Evolutionary conservation across 352 stramenopile genomes (phyloP).

Genomic region (Pythium guiyangense): DNA sequence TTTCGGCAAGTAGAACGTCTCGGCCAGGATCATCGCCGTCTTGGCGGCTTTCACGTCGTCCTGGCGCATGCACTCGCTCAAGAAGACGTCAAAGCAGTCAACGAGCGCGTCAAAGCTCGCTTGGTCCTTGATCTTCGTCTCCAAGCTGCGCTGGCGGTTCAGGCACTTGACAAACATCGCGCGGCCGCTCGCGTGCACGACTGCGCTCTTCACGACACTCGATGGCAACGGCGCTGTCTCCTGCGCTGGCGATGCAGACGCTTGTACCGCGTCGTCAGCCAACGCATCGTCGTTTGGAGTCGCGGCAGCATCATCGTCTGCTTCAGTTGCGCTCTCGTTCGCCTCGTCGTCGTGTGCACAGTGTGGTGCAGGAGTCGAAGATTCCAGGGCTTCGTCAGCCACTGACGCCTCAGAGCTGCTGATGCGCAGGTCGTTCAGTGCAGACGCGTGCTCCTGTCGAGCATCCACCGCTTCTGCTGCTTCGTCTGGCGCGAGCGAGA

Average conservation of each 20-base stretch:
- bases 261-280: neutral
- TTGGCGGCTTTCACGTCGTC: conserved; percentile 84
- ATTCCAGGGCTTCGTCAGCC: neutral
- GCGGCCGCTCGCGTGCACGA: conserved; percentile 31
- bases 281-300: neutral
- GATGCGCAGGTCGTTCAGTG: neutral
- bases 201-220: conserved; percentile 20
- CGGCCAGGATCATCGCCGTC: conserved; percentile 84
- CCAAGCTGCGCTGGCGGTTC: conserved; percentile 75
- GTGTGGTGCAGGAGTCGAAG: neutral
- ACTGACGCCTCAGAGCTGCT: neutral
- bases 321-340: no score
- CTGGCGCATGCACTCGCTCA: conserved; percentile 68
- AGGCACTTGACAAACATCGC: conserved; percentile 78
- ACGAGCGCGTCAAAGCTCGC: conserved; percentile 58
- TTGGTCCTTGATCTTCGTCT: conserved; percentile 64
- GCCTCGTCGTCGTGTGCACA: neutral
- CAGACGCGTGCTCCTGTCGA: neutral
- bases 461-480: neutral
- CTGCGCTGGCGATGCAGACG: neutral
- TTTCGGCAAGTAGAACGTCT: conserved; percentile 68
- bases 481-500: neutral
- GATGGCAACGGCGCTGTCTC: neutral
- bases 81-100: conserved; percentile 63
- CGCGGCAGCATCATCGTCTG: no score